Conservation (phyloP, 2,329 filamentous ascomycete species). For the Calonectria pauciramosa region DNA sequence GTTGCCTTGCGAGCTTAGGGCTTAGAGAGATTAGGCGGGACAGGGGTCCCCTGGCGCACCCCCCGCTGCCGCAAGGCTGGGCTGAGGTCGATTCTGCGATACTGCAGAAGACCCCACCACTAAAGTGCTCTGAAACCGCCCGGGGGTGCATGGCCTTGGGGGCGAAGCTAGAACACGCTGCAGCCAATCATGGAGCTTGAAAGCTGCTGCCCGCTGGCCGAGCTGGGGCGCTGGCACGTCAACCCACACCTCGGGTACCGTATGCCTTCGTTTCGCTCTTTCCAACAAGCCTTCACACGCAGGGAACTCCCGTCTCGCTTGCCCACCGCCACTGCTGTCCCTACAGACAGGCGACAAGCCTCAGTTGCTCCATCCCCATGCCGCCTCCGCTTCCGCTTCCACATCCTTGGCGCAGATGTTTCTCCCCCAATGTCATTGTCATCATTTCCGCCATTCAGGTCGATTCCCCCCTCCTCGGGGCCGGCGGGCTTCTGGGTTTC, state of each 20-base stretch:
- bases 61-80: conserved; percentile 26
- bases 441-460: conserved; percentile 22
- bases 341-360: neutral
- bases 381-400: neutral
- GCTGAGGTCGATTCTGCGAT: conserved; percentile 7
- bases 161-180: conserved; percentile 8
- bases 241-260: conserved; percentile 1
- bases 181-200: conserved; percentile 9
- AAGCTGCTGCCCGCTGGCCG: neutral
- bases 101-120: conserved; percentile 9
- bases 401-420: neutral
- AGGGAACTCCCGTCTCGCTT: neutral
- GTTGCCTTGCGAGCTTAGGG: conserved; percentile 25
- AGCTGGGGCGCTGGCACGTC: neutral
- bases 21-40: conserved; percentile 16
- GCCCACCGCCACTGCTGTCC: neutral
- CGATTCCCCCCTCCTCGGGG: conserved; percentile 16
- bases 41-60: neutral
- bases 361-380: neutral
- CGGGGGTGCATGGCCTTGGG: neutral
- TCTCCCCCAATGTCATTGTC: neutral
- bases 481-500: neutral
- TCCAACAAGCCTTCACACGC: neutral
- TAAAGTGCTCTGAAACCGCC: conserved; percentile 21
- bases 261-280: neutral